Conservation (phyloP, 257 asterid genomes). For the Solanum microdontum region DNA sequence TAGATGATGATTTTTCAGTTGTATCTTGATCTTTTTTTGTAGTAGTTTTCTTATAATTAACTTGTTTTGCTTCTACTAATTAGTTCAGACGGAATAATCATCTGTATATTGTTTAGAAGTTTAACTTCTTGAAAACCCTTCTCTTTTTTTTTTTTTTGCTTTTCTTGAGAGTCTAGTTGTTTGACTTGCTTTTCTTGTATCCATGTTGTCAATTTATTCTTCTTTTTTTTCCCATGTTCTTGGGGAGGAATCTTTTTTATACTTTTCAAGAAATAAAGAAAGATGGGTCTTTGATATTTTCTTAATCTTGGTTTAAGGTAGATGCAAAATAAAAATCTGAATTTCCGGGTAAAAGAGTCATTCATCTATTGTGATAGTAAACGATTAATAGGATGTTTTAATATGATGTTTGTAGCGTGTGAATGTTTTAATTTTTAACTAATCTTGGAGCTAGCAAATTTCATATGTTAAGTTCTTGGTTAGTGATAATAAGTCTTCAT, state of each 20-base stretch:
- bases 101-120: neutral
- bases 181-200: neutral
- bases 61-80: neutral
- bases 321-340: neutral
- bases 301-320: neutral
- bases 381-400: neutral
- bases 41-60: neutral
- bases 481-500: neutral
- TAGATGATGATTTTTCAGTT: neutral
- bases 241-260: neutral
- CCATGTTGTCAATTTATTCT: neutral
- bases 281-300: neutral
- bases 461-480: neutral
- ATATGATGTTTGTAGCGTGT: neutral
- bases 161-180: neutral
- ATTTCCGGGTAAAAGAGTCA: neutral
- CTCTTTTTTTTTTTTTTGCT: neutral
- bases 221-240: neutral
- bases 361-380: neutral
- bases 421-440: neutral
- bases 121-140: neutral
- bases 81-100: neutral
- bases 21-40: neutral
- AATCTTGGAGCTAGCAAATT: neutral
- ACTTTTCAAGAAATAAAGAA: neutral